phyloP scores from a whole-genome alignment of 192 early-diverging fungal genomes.

The Coemansia guatemalensis region DNA sequence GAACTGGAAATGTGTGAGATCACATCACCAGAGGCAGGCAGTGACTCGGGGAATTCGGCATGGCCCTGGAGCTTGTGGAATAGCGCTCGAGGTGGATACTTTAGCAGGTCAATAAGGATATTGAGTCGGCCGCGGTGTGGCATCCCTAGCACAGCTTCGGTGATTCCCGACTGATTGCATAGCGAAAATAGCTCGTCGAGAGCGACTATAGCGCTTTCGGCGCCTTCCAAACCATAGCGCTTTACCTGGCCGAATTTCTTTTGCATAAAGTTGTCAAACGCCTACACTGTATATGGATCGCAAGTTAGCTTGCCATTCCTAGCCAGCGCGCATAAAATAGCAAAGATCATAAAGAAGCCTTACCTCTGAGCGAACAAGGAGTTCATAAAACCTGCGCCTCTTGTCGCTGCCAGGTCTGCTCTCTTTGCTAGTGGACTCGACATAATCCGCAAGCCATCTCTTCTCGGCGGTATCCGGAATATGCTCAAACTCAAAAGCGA shows the following conservation, averaged over 20 bases:
- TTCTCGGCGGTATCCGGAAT: slow-evolving; percentile 83
- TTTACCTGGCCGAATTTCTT: slow-evolving; percentile 96
- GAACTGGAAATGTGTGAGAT: slow-evolving; percentile 86
- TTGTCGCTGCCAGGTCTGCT: slow-evolving; percentile 31
- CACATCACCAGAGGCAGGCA: slow-evolving; percentile 87
- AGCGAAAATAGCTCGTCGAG: slow-evolving; percentile 84
- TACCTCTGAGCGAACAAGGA: slow-evolving; percentile 70
- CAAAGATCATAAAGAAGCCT: slow-evolving; percentile 24
- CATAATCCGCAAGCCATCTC: slow-evolving; percentile 83
- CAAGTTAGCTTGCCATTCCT: neutral
- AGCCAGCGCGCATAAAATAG: neutral
- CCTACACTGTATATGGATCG: slow-evolving; percentile 35
- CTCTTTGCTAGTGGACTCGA: slow-evolving; percentile 60
- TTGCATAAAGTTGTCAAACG: slow-evolving; percentile 98
- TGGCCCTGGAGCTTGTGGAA: slow-evolving; percentile 96
- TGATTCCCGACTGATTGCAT: slow-evolving; percentile 62
- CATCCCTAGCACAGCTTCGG: slow-evolving; percentile 92
- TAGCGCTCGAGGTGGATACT: slow-evolving; percentile 75
- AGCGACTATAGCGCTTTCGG: slow-evolving; percentile 92
- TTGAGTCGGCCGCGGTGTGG: slow-evolving; percentile 96
- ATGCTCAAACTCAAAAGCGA: slow-evolving; percentile 96
- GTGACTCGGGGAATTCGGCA: slow-evolving; percentile 77
- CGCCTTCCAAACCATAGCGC: slow-evolving; percentile 95
- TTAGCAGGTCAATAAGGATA: slow-evolving; percentile 82
- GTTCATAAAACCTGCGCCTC: slow-evolving; percentile 73